These are phyloP conservation scores for Ustilago esculenta DNA, from an alignment of 1,284 basidiomycete species.

Conservation along the genomic window DNA sequence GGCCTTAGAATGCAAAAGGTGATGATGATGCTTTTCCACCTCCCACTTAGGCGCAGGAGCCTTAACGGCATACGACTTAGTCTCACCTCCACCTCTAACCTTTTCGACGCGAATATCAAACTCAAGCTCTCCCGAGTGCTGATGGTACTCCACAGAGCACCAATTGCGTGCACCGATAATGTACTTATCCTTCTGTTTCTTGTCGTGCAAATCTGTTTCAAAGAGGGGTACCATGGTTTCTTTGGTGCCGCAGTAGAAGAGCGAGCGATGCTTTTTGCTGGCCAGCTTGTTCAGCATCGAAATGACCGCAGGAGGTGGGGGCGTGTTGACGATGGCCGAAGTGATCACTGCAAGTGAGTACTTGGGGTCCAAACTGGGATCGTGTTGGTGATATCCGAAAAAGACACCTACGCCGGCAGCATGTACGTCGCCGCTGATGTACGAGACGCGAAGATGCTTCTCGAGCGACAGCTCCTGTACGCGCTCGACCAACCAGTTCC, in stretches of 20 bases:
- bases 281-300: slow-evolving; percentile 82
- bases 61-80: slow-evolving; percentile 57
- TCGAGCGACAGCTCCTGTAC: slow-evolving; percentile 59
- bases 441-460: slow-evolving; percentile 57
- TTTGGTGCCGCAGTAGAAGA: slow-evolving; percentile 72
- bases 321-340: slow-evolving; percentile 67
- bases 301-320: slow-evolving; percentile 80
- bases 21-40: slow-evolving; percentile 35
- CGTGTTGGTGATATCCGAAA: slow-evolving; percentile 48
- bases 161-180: slow-evolving; percentile 92
- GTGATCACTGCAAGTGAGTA: slow-evolving; percentile 64
- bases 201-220: slow-evolving; percentile 79
- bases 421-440: slow-evolving; percentile 65
- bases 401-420: slow-evolving; percentile 57
- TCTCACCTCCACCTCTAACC: slow-evolving; percentile 53
- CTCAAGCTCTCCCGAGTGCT: slow-evolving; percentile 75
- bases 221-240: slow-evolving; percentile 83
- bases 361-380: slow-evolving; percentile 59
- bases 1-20: slow-evolving; percentile 33
- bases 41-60: slow-evolving; percentile 55
- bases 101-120: slow-evolving; percentile 87
- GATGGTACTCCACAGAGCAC: slow-evolving; percentile 78
- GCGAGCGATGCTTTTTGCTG: slow-evolving; percentile 77
- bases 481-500: slow-evolving; percentile 86
- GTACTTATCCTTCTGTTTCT: slow-evolving; percentile 73